Evolutionary conservation across 306 rosid genomes (phyloP).

Genomic region (Alnus glutinosa): DNA sequence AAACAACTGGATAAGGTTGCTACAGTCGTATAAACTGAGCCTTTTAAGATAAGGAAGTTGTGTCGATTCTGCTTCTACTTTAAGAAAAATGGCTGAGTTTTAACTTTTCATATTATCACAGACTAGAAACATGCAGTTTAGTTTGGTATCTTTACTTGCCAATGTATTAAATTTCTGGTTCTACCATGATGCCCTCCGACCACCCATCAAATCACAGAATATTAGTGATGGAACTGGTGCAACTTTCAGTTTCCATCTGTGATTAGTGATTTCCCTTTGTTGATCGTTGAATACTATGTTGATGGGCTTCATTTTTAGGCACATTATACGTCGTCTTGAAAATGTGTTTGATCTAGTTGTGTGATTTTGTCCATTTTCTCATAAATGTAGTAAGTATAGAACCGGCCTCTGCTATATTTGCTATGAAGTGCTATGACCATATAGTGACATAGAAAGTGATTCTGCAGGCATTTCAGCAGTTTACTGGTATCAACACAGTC

Average conservation of each 20-base stretch:
- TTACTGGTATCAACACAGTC: conserved; percentile 92
- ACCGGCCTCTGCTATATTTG: neutral
- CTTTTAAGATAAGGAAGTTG: neutral
- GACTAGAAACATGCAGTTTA: no score
- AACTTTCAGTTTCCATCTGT: no score
- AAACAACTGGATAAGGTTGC: neutral
- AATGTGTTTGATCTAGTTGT: neutral
- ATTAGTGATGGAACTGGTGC: no score
- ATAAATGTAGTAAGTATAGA: neutral
- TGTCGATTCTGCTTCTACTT: no score
- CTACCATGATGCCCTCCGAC: no score
- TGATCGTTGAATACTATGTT: neutral
- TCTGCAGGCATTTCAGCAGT: conserved; percentile 90
- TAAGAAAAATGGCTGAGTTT: no score
- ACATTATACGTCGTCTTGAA: neutral
- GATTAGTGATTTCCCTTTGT: neutral
- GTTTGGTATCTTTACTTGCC: no score
- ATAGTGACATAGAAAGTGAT: conserved; percentile 7
- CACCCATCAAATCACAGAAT: no score
- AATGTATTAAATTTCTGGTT: no score
- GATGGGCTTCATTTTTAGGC: neutral
- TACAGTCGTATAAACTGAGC: neutral
- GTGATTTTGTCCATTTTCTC: neutral
- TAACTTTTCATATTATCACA: no score
- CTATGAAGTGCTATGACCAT: neutral